Evolutionary conservation across 129 eudicot species (phyloP), one percentile per base, ranked within the genome.

Genomic region (Centrapalus pauciflorus): DNA sequence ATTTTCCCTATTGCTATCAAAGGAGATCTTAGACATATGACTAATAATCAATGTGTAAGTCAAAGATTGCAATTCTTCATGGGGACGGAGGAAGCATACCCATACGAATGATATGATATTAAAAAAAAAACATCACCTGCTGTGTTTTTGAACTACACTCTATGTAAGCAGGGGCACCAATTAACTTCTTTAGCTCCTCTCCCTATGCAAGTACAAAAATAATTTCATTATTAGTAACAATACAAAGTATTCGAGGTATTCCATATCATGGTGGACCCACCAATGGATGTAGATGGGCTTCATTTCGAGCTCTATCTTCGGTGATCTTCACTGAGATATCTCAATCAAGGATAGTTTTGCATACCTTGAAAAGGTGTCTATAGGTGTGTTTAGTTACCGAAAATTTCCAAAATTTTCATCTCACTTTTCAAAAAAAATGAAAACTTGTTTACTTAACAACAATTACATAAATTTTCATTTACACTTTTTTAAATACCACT

Each of bases 101-200:
- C 23, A 26, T 55, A 23, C 12, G 23, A 7, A n/a, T n/a, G n/a
- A 25, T 34, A 25, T 29, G 34, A 64, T 11, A 21, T 4, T 5
- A 46, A 5, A 57, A 57, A 43, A 5, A 43, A 13, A 30, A 66
- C 24, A 66, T 60, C 30, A 90, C 97, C 97, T 90, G 95, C 73
- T 90, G 97, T n/a, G 97, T 86, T 62, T 90, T 90, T 28, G 97
- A 87, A 60, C 97, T 90, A 63, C 97, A 90, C 54, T 90, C 97
- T 16, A 90, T 81, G 73, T 86, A 90, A 58, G 88, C 81, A 32
- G 95, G 81, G n/a, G 97, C 97, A 6, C 97, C 97, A 70, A 90
- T 90, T 70, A 79, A 67, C 87, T 81, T 86, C 74, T 35, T 84
- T 72, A 90, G 74, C 74, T 90, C 97, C 80, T 90, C 97, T 56